Evolutionary conservation across 2,329 filamentous ascomycete genomes (phyloP).

Genomic region (Fusarium pseudograminearum): DNA sequence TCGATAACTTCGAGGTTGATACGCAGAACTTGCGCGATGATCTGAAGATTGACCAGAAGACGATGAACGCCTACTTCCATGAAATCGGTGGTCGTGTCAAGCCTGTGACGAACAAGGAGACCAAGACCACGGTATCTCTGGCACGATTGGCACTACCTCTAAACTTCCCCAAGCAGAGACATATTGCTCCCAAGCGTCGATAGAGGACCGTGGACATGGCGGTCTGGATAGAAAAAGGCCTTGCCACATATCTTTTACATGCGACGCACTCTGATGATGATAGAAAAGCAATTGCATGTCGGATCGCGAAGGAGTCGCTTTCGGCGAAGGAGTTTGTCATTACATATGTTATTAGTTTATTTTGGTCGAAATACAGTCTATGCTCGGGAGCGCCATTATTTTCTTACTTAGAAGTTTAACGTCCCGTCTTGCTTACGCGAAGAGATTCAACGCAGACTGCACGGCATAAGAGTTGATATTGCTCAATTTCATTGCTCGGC

Average conservation of each 20-base stretch:
- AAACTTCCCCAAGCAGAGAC: slow-evolving; percentile 77
- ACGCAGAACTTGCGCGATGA: slow-evolving; percentile 77
- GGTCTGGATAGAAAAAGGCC: not conserved
- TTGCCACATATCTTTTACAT: not conserved
- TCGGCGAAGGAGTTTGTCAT: slow-evolving; percentile 40
- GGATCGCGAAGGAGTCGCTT: slow-evolving; percentile 16
- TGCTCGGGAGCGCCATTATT: not conserved
- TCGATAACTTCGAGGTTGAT: slow-evolving; percentile 80
- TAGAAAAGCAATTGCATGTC: slow-evolving; percentile 37
- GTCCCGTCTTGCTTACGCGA: not conserved
- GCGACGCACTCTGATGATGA: slow-evolving; percentile 17
- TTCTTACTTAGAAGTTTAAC: not conserved
- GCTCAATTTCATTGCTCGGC: not conserved
- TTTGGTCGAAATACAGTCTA: not conserved
- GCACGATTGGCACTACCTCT: slow-evolving; percentile 83
- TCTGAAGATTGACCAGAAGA: slow-evolving; percentile 76
- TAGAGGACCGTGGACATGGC: slow-evolving; percentile 7
- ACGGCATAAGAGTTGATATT: not conserved
- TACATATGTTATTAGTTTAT: slow-evolving; percentile 10
- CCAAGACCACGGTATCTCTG: slow-evolving; percentile 66
- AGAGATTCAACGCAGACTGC: not conserved
- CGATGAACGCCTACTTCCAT: slow-evolving; percentile 77
- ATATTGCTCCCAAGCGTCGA: slow-evolving; percentile 49
- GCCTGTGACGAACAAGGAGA: slow-evolving; percentile 70
- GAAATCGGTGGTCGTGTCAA: slow-evolving; percentile 80